phyloP scores from a whole-genome alignment of 2,329 filamentous ascomycete species.

The Passalora sequoiae region DNA sequence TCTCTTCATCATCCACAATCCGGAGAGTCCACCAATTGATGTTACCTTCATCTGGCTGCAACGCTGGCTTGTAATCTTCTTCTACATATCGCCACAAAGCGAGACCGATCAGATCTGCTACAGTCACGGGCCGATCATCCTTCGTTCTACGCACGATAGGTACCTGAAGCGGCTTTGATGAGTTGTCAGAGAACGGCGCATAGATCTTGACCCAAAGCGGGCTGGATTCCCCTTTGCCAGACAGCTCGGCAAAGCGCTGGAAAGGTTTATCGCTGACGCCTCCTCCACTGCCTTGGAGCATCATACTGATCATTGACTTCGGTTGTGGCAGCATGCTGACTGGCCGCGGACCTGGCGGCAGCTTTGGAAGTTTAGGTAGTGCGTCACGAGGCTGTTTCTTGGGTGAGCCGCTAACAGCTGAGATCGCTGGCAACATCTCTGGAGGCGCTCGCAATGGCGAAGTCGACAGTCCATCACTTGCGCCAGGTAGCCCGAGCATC shows the following conservation, averaged over 20 bases:
- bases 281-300: slow-evolving; percentile 59
- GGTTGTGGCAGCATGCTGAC: slow-evolving; percentile 66
- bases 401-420: slow-evolving; percentile 50
- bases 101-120: slow-evolving; percentile 76
- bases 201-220: slow-evolving; percentile 74
- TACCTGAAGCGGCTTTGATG: slow-evolving; percentile 64
- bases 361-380: slow-evolving; percentile 54
- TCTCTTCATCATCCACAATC: slow-evolving; percentile 79
- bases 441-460: slow-evolving; percentile 41
- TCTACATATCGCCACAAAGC: slow-evolving; percentile 73
- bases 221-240: slow-evolving; percentile 71
- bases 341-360: slow-evolving; percentile 64
- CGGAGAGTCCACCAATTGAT: slow-evolving; percentile 78
- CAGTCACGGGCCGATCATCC: slow-evolving; percentile 65
- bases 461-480: slow-evolving; percentile 48
- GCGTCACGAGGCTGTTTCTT: slow-evolving; percentile 57
- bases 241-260: slow-evolving; percentile 69
- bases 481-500: slow-evolving; percentile 58
- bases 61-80: slow-evolving; percentile 64
- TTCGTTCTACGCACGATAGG: slow-evolving; percentile 61
- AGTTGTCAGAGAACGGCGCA: slow-evolving; percentile 62
- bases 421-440: slow-evolving; percentile 41
- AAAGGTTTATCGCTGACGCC: slow-evolving; percentile 56
- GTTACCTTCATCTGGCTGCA: slow-evolving; percentile 62
- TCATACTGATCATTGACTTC: slow-evolving; percentile 54